Evolutionary conservation across 169 alveolate species (phyloP).

Genomic region (Plasmodium ovale): DNA sequence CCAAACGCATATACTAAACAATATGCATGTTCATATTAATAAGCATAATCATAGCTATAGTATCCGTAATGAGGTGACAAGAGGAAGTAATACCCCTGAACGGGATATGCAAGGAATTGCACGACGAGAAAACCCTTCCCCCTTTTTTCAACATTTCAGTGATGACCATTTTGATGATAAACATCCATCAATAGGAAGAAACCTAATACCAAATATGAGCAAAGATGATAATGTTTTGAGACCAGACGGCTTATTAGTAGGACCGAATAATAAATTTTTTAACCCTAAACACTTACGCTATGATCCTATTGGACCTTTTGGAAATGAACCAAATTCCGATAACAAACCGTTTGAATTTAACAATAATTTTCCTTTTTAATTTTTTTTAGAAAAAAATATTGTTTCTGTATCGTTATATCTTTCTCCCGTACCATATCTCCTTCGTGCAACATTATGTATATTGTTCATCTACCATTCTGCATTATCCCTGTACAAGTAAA

Average conservation of each 20-base stretch:
- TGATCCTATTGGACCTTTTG: slow-evolving; percentile 87
- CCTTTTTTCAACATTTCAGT: slow-evolving; percentile 21
- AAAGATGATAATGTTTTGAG: slow-evolving; percentile 35
- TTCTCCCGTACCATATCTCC: too few species aligned
- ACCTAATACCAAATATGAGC: slow-evolving; percentile 14
- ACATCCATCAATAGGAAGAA: slow-evolving; percentile 17
- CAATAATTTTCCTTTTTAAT: slow-evolving; percentile 61
- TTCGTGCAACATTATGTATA: not conserved
- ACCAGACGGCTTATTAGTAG: slow-evolving; percentile 86
- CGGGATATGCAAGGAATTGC: too few species aligned
- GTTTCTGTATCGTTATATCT: too few species aligned
- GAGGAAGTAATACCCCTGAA: not conserved
- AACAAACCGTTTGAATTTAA: slow-evolving; percentile 59
- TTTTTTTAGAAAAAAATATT: too few species aligned
- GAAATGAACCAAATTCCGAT: slow-evolving; percentile 85
- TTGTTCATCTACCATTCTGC: not conserved
- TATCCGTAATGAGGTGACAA: not conserved
- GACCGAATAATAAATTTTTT: slow-evolving; percentile 85
- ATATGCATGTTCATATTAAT: slow-evolving; percentile 18
- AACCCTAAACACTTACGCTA: slow-evolving; percentile 75
- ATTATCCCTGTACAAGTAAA: not conserved
- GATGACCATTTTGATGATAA: slow-evolving; percentile 67
- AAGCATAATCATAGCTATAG: not conserved
- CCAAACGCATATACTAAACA: slow-evolving; percentile 30
- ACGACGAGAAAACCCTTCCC: too few species aligned